Conservation (phyloP, 1,284 basidiomycete genomes). For the Meira nashicola region DNA sequence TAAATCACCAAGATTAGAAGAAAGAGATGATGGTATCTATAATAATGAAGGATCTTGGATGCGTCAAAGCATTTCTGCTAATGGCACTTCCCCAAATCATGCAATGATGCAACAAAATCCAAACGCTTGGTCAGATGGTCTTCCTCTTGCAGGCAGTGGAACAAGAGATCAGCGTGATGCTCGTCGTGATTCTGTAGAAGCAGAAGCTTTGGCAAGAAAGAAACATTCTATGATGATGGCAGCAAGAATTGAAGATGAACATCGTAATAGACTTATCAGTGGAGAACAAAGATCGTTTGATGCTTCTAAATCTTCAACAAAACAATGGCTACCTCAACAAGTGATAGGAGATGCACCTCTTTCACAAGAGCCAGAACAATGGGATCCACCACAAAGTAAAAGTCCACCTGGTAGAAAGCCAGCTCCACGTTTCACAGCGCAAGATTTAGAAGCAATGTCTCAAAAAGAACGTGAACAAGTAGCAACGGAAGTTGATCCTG, state of each 20-base stretch:
- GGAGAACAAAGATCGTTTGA: constrained; percentile 13
- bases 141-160: constrained; percentile 1
- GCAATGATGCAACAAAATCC: not conserved
- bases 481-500: constrained; percentile 9
- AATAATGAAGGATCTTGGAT: not conserved
- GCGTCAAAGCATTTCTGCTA: not conserved
- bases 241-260: constrained; percentile 41
- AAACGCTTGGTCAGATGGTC: constrained; percentile 6
- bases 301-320: constrained; percentile 14
- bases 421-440: constrained; percentile 15
- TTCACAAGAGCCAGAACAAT: not conserved
- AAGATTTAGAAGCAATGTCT: constrained; percentile 8
- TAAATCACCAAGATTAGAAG: constrained; percentile 3
- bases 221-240: constrained; percentile 38
- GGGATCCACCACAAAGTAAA: constrained; percentile 18
- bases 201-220: constrained; percentile 34
- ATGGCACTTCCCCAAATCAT: not conserved
- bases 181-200: constrained; percentile 16
- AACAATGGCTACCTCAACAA: constrained; percentile 13
- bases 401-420: constrained; percentile 38
- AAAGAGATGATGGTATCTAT: constrained; percentile 1
- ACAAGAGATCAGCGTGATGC: not conserved
- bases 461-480: constrained; percentile 11
- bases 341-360: constrained; percentile 5
- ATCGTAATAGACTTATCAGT: constrained; percentile 26